A percentile compares a stretch with the other conserved stretches of the same genome.
Evolutionary conservation across 2,329 filamentous ascomycete species (phyloP).

Genomic region (Xylariomycetidae sp.): DNA sequence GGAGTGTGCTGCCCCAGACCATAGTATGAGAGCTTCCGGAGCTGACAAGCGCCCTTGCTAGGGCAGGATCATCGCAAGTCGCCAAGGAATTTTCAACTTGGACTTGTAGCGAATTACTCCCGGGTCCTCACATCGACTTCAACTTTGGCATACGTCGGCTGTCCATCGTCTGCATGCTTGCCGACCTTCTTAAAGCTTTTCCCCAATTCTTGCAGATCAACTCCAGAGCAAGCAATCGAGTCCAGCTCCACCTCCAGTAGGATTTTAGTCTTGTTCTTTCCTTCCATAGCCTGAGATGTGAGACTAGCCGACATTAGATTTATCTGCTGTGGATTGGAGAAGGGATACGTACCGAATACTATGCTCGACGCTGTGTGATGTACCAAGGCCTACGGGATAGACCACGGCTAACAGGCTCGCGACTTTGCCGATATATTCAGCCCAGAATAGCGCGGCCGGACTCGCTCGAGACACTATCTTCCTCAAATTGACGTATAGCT

Average conservation of each 20-base stretch:
- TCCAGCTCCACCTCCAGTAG: slow-evolving; percentile 19
- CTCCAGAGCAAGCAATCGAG: slow-evolving; percentile 8
- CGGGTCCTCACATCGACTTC: slow-evolving; percentile 9
- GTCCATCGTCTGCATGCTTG: slow-evolving; percentile 14
- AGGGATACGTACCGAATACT: slow-evolving; percentile 33
- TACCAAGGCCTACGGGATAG: slow-evolving; percentile 35
- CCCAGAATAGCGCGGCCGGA: slow-evolving; percentile 42
- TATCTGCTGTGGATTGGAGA: neutral
- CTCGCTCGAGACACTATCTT: slow-evolving; percentile 33
- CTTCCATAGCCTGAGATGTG: slow-evolving; percentile 9
- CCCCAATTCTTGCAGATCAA: slow-evolving; percentile 17
- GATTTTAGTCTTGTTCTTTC: slow-evolving; percentile 24
- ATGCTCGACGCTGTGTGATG: slow-evolving; percentile 26
- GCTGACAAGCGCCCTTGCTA: too few species aligned
- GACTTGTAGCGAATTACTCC: neutral
- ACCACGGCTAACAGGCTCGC: slow-evolving; percentile 37
- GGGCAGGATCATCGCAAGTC: too few species aligned
- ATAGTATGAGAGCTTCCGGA: too few species aligned
- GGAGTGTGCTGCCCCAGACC: too few species aligned
- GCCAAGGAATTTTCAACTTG: neutral
- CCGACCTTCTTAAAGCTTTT: slow-evolving; percentile 20
- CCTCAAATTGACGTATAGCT: slow-evolving; percentile 37
- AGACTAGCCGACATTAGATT: slow-evolving; percentile 18
- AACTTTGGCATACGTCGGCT: slow-evolving; percentile 17
- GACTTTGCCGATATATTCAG: slow-evolving; percentile 45